Evolutionary conservation across 148 eudicot species (phyloP).

Genomic region (Chenopodium quinoa): DNA sequence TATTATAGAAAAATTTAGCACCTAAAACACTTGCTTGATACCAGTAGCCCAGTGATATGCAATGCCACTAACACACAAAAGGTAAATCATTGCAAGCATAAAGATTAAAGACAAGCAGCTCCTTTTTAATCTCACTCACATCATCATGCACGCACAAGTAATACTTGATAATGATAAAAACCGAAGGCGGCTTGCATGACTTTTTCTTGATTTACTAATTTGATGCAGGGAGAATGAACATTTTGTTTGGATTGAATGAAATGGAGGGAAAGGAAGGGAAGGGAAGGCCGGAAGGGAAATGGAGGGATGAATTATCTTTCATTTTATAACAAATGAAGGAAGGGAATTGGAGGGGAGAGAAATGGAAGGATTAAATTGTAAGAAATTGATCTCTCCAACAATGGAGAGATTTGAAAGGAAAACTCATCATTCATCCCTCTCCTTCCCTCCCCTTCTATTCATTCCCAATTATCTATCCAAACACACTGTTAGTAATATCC

Average conservation of each 20-base stretch:
- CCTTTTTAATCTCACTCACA: not conserved
- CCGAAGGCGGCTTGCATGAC: not conserved
- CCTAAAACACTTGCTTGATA: not conserved
- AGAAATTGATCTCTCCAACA: too few species aligned
- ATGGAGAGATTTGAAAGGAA: too few species aligned
- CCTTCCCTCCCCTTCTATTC: too few species aligned
- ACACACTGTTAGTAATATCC: not conserved
- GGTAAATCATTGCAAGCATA: not conserved
- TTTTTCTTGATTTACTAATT: not conserved
- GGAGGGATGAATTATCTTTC: too few species aligned
- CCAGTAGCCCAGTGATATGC: not conserved
- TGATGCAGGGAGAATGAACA: not conserved
- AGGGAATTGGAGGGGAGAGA: too few species aligned
- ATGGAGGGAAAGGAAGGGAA: too few species aligned
- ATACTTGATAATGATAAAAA: not conserved
- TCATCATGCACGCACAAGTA: not conserved
- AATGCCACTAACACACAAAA: not conserved
- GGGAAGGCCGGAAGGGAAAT: too few species aligned
- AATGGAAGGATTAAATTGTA: too few species aligned
- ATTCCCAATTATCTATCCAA: too few species aligned
- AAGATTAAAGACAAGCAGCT: not conserved
- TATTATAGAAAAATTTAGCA: not conserved
- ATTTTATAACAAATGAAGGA: too few species aligned
- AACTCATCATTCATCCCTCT: too few species aligned
- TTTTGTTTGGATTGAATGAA: too few species aligned